A percentile compares a stretch with the other conserved stretches of the same genome.
These are phyloP conservation scores for Cladosporium velox DNA, from an alignment of 2,329 filamentous ascomycete species.

Conservation along the genomic window DNA sequence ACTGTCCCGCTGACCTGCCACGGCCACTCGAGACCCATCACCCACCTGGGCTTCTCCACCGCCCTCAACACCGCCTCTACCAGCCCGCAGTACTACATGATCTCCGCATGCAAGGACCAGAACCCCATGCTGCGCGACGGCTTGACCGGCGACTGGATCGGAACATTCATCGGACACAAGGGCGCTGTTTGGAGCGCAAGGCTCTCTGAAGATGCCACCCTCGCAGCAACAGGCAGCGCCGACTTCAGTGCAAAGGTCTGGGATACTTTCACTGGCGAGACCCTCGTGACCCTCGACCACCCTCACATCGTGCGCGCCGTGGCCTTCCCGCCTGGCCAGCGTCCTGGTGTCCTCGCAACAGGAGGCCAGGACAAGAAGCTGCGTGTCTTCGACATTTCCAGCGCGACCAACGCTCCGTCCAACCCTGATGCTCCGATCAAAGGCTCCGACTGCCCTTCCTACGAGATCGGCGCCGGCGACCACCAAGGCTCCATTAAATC, in stretches of 20 bases:
- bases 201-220: conserved; percentile 81
- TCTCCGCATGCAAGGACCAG: conserved; percentile 81
- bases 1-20: conserved; percentile 92
- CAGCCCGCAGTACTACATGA: conserved; percentile 70
- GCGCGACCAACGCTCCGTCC: conserved; percentile 34
- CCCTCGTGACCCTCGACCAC: conserved; percentile 82
- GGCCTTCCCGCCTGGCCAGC: conserved; percentile 70
- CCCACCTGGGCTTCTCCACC: conserved; percentile 86
- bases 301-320: conserved; percentile 93
- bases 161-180: conserved; percentile 97
- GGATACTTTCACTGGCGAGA: conserved; percentile 93
- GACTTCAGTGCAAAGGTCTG: conserved; percentile 93
- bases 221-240: conserved; percentile 89
- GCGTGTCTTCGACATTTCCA: conserved; percentile 83
- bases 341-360: conserved; percentile 76
- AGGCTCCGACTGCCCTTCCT: conserved; percentile 57
- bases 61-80: conserved; percentile 52
- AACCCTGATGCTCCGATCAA: background rate
- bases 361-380: conserved; percentile 97
- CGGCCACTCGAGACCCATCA: conserved; percentile 88
- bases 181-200: conserved; percentile 96
- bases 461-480: conserved; percentile 83
- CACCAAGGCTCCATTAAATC: conserved; percentile 92
- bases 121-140: conserved; percentile 98
- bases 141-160: conserved; percentile 95